These are phyloP conservation scores for Claviceps africana DNA, from an alignment of 2,329 filamentous ascomycete species.

Conservation along the genomic window DNA sequence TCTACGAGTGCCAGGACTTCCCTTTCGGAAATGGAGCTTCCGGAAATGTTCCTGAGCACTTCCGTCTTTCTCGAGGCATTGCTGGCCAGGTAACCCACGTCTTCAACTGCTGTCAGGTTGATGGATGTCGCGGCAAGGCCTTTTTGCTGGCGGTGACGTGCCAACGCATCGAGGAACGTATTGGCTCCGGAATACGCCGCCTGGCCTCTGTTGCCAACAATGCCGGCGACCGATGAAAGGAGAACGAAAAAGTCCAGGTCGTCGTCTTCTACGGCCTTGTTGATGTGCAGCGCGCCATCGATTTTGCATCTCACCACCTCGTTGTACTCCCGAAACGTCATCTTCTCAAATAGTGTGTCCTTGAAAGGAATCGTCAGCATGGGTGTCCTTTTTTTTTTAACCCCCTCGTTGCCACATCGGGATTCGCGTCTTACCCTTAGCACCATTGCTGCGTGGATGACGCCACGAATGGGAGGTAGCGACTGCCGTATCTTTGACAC, in stretches of 20 bases:
- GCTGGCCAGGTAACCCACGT: constrained; percentile 30
- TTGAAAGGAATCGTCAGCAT: constrained; percentile 4
- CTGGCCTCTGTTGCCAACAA: constrained; percentile 37
- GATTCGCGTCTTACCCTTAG: constrained; percentile 13
- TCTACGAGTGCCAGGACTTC: constrained; percentile 41
- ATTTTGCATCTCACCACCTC: constrained; percentile 37
- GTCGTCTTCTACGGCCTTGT: constrained; percentile 25
- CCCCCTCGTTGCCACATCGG: no score
- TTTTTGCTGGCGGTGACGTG: constrained; percentile 22
- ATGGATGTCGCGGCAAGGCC: constrained; percentile 33
- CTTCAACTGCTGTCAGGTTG: constrained; percentile 37
- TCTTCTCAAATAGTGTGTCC: constrained; percentile 38
- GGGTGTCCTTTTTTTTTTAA: no score
- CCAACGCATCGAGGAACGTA: constrained; percentile 23
- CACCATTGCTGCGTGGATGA: constrained; percentile 34
- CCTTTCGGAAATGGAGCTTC: constrained; percentile 35
- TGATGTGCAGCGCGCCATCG: constrained; percentile 39
- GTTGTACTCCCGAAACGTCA: constrained; percentile 34
- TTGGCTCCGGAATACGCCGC: constrained; percentile 39
- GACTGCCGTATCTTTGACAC: constrained; percentile 11
- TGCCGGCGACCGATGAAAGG: constrained; percentile 35
- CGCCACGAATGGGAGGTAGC: constrained; percentile 27
- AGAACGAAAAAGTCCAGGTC: constrained; percentile 40
- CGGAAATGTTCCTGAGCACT: constrained; percentile 32
- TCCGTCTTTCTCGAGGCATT: constrained; percentile 28